Evolutionary conservation across 1,139 yeast species (phyloP), one percentile per base, ranked within the genome.

Genomic region (Yamadazyma dushanensis): DNA sequence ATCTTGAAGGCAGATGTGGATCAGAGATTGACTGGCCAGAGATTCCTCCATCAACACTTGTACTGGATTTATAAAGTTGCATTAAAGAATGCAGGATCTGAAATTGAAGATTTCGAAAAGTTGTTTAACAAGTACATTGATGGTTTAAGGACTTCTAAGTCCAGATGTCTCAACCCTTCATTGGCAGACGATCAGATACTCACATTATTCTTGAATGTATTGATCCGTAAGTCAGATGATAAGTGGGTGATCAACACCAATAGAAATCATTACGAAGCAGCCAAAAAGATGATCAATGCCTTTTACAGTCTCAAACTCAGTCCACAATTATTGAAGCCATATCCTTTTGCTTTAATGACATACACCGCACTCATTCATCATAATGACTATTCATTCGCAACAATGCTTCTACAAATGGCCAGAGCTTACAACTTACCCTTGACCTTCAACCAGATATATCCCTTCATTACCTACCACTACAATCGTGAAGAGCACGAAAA

Each of bases 361-460:
- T 50, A 54, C 31, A 44, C 61, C 8, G 50, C 65, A 14, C 50
- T 70, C 26, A 31, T 50, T 10, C 43, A 51, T 7, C 70, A 65
- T 38, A 50, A 60, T 15, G 74, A 70, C 39, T 53, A 57, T 33
- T 37, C 46, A 11, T 66, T 64, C 52, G 75, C 75, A 5, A 51
- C 63, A 4, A 38, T 49, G 31, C 51, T 64, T 26, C 47, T 67
- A 11, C 52, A 57, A 36, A 43, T 44, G 13, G 56, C 66, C 3
- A 47, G 66, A 13, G 41, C 51, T 5, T 41, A 41, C 16, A 53
- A 56, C 3, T 40, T 65, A 13, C 71, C 72, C 7, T 57, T 65
- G 27, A 57, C 74, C 0, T 67, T 69, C 46, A 59, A 63, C 39
- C 76, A 69, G 43, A 46, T 69, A 2, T 66, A 55, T 35, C 74